Base-by-base conservation (phyloP, 2,329 filamentous ascomycete species). In the Aspergillus sp. region DNA sequence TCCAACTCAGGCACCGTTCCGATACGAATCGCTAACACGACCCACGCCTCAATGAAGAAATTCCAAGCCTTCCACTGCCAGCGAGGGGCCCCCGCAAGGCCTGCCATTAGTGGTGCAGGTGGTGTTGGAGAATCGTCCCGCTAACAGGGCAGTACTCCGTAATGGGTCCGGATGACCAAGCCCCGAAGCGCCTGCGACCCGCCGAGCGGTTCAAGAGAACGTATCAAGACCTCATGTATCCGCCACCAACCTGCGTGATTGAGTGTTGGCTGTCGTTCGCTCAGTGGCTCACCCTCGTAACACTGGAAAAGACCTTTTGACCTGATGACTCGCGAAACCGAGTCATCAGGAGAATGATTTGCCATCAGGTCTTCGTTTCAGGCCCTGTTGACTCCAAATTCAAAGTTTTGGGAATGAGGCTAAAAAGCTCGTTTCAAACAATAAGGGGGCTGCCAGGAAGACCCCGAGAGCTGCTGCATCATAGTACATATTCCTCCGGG, bases 81-180 rank as follows among this genome's bases (percentile, higher is more conserved):
- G 11, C 49, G 54, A 54, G 48, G 48, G 47, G 43, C 48, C 54
- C 59, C 54, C 54, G 54, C 22, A 53, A 53, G 22, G 47, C 17
- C 28, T 19, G 19, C 34, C 43, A 38, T 60, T 43, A 31, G 53
- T 60, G 46, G 52, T 41, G 23, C 47, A 60, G 34, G 34, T 59
- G 57, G 51, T 22, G 38, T 58, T 56, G 17, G 46, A 50, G 22
- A 51, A 51, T 48, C 34, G 34, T 53, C 38, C 54, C 45, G 58
- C 45, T 45, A 49, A 17, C 34, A 23, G 43, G 22, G 31, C 30
- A 49, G 30, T 13, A 19, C 19, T 19, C 19, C 19, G 19, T 19
- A 23, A 53, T 61, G 54, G 54, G 49, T 50, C 49, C 59, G 59
- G 59, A 43, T 54, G 54, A 57, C 54, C 54, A 56, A 54, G 31